A percentile compares a stretch with the other conserved stretches of the same genome.
Conservation (phyloP, 169 alveolate species). For the Cryptosporidium ryanae region DNA sequence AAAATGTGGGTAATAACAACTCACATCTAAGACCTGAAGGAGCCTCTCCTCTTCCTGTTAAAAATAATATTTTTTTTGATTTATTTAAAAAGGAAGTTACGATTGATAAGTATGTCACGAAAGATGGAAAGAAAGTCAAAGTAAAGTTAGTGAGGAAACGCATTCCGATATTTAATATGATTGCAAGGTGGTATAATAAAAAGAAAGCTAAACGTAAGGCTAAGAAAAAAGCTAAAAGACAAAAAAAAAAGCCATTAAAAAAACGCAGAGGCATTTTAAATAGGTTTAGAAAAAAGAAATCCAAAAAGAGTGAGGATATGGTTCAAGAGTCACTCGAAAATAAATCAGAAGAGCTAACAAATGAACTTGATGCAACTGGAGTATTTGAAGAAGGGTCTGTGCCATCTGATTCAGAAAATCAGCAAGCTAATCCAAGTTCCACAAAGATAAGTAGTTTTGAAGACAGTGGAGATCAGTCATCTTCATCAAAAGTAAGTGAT, state of each 20-base stretch:
- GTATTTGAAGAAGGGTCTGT: not conserved
- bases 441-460: not conserved
- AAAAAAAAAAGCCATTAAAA: not conserved
- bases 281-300: slow-evolving; percentile 10
- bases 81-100: slow-evolving; percentile 5
- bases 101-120: slow-evolving; percentile 21
- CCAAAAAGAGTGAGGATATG: not conserved
- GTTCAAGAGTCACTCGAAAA: not conserved
- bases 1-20: not conserved
- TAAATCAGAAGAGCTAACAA: not conserved
- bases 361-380: not conserved
- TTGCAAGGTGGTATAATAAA: slow-evolving; percentile 23
- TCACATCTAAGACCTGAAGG: slow-evolving; percentile 39
- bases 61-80: slow-evolving; percentile 1
- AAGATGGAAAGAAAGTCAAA: slow-evolving; percentile 48
- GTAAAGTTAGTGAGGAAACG: slow-evolving; percentile 12
- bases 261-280: not conserved
- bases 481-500: no score
- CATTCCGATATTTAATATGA: slow-evolving; percentile 7
- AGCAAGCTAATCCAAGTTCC: not conserved
- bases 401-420: not conserved
- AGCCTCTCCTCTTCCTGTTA: slow-evolving; percentile 2
- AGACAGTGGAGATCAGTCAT: not conserved
- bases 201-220: slow-evolving; percentile 9
- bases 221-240: slow-evolving; percentile 12